Percentiles rank a stretch among this genome's conserved stretches.
phyloP scores from a whole-genome alignment of 23 red algal species.

The Chondrus crispus region DNA sequence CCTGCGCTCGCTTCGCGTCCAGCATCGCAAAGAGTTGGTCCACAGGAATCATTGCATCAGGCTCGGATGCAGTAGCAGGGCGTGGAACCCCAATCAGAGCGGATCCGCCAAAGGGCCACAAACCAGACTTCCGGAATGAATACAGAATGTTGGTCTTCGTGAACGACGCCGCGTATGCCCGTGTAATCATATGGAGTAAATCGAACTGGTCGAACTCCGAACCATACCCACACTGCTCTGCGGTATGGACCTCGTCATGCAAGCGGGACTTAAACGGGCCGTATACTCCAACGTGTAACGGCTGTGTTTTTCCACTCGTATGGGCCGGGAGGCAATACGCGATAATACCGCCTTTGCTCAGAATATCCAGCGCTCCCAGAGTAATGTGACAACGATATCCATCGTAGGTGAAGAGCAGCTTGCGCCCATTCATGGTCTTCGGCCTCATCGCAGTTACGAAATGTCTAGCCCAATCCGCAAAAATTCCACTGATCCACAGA shows the following conservation, averaged over 20 bases:
- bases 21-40: background rate
- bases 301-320: background rate
- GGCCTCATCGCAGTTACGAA: background rate
- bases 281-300: background rate
- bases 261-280: background rate
- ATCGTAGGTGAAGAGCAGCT: slow-evolving; percentile 1
- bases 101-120: too few relatives aligned
- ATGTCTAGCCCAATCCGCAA: background rate
- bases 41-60: background rate
- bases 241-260: background rate
- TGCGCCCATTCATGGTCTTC: background rate
- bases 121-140: background rate
- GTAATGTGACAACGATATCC: slow-evolving; percentile 3
- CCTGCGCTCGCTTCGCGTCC: background rate
- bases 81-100: background rate
- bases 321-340: slow-evolving; percentile 12
- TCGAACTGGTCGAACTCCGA: background rate
- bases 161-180: background rate
- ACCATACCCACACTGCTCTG: background rate
- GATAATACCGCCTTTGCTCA: background rate
- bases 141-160: background rate
- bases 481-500: background rate
- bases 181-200: background rate
- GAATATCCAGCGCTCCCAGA: background rate
- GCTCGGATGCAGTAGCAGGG: background rate